phyloP scores from a whole-genome alignment of 257 asterid genomes.

The Ajuga chamaepitys region DNA sequence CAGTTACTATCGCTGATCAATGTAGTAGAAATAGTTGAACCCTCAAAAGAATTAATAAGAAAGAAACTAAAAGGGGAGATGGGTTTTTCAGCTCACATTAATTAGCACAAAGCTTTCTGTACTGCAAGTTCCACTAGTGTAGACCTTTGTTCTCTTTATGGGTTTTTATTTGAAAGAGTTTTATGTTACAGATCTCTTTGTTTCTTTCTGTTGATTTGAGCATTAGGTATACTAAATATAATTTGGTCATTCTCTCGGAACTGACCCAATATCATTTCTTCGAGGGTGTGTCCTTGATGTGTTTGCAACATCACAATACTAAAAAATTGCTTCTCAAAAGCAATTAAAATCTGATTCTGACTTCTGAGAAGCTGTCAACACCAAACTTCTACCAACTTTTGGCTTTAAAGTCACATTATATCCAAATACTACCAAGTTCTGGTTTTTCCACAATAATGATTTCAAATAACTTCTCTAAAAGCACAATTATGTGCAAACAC shows the following conservation, averaged over 20 bases:
- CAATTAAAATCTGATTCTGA: too few relatives aligned
- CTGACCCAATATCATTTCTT: background rate
- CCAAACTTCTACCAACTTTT: too few relatives aligned
- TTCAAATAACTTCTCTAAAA: too few relatives aligned
- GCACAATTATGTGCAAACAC: too few relatives aligned
- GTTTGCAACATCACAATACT: too few relatives aligned
- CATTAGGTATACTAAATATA: background rate
- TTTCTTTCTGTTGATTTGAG: background rate
- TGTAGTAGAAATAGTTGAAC: background rate
- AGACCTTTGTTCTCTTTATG: background rate
- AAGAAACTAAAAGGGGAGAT: background rate
- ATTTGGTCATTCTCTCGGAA: conserved; percentile 1
- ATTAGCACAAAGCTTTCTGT: background rate
- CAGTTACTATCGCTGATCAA: background rate
- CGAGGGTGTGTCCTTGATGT: too few relatives aligned
- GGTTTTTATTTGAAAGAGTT: background rate
- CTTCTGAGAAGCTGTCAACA: too few relatives aligned
- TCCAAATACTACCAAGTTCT: too few relatives aligned
- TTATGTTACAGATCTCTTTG: background rate
- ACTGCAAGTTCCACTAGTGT: background rate
- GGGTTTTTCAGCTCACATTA: background rate
- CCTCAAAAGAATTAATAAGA: background rate
- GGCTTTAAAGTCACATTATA: too few relatives aligned
- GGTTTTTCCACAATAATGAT: too few relatives aligned
- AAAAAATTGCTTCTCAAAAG: too few relatives aligned